Evolutionary conservation across 2,329 filamentous ascomycete species (phyloP), one percentile per base, ranked within the genome.

Genomic region (Sporothrix globosa): DNA sequence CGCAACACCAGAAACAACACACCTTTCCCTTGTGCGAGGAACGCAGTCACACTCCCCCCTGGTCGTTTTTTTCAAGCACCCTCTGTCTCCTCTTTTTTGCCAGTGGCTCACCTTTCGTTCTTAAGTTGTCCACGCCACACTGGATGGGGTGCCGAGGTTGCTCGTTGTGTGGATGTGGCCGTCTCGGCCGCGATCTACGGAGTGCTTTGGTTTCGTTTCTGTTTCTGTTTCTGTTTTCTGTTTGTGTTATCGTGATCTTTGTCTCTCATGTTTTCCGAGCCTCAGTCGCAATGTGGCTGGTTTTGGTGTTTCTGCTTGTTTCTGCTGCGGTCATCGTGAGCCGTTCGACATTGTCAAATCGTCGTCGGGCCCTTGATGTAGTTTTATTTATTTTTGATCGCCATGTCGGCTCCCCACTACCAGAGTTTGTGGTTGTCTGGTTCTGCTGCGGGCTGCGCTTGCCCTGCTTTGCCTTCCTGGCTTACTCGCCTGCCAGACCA

Each of bases 381-480:
- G 53, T 52, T 69, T 48, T 60, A 58, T 50, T 48, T 44, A n/a
- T 50, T 48, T 54, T 19, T 65, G 24, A 41, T 67, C 30, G 39
- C 63, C 41, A 19, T 48, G 7, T 41, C 50, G 39, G 67, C 60
- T 69, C 67, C 69, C 70, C 58, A 69, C 5, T 41, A 52, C 72
- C 70, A 72, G 44, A 72, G 52, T 69, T 46, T 67, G 46, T 21
- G 3, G 7, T 44, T 24, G 60, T 52, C 21, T 63, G 70, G 69
- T 71, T 70, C 58, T 70, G 58, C 48, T 60, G 69, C 41, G 66
- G 58, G 69, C 46, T 11, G 39, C 39, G 46, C 39, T 41, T 41
- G 3, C 14, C 6, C 17, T 30, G 17, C 53, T 21, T 21, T 21
- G 34, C 19, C 34, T 41, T 44, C 10, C 2, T 44, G 3, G 27